A percentile compares a stretch with the other conserved stretches of the same genome.
phyloP scores from a whole-genome alignment of 768 basidiomycete genomes.

The Russula sp. region DNA sequence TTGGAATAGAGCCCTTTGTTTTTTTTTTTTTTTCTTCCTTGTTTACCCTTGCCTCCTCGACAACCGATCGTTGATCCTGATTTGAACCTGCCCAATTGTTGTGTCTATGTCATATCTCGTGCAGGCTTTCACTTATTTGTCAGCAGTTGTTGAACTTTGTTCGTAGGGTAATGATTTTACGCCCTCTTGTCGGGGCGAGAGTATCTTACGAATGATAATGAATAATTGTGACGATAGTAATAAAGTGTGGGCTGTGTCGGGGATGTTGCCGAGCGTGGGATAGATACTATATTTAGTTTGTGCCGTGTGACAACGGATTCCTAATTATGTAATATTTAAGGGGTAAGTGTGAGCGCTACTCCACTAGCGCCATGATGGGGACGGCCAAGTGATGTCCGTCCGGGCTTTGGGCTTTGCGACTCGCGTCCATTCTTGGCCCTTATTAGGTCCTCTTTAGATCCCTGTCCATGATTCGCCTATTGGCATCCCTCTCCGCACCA shows the following conservation, averaged over 20 bases:
- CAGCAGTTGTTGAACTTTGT: constrained; percentile 13
- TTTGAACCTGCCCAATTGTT: neutral
- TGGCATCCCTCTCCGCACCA: neutral
- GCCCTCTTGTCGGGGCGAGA: neutral
- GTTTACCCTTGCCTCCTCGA: neutral
- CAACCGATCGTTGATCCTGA: constrained; percentile 10
- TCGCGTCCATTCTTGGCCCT: neutral
- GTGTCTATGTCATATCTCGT: constrained; percentile 4
- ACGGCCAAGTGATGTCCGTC: too few relatives aligned
- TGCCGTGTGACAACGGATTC: too few relatives aligned
- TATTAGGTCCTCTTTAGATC: neutral
- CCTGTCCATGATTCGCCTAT: constrained; percentile 1
- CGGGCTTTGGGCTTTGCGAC: neutral
- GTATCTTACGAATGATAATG: constrained; percentile 6
- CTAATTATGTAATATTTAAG: too few relatives aligned
- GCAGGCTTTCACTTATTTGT: constrained; percentile 8
- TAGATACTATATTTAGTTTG: too few relatives aligned
- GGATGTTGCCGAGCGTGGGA: neutral
- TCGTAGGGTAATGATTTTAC: constrained; percentile 5
- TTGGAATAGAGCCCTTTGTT: neutral
- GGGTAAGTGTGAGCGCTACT: too few relatives aligned
- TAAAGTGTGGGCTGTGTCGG: neutral
- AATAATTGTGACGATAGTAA: neutral
- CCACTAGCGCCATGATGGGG: too few relatives aligned
- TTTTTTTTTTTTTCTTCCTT: neutral